Percentiles rank a stretch among this genome's conserved stretches.
phyloP scores from a whole-genome alignment of 441 rosid species.

The Pelargonium exstipulatum region DNA sequence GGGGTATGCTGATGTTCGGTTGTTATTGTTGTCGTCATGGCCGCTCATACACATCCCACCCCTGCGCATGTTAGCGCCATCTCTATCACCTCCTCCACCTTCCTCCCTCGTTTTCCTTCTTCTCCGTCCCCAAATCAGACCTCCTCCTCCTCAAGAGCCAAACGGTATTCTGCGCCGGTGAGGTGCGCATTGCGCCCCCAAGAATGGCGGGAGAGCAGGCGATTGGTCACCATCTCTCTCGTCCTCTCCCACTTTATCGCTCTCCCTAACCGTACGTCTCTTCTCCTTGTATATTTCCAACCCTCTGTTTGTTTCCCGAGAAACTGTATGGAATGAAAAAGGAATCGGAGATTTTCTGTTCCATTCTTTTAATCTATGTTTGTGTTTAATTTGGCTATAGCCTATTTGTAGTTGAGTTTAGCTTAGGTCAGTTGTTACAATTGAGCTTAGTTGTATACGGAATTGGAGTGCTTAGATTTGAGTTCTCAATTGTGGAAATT shows the following conservation, averaged over 20 bases:
- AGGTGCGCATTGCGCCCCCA: conserved; percentile 34
- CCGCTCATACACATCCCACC: conserved; percentile 22
- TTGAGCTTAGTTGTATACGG: no score
- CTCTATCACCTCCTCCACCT: conserved; percentile 14
- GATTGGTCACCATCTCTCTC: conserved; percentile 54
- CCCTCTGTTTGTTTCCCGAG: neutral
- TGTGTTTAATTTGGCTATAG: neutral
- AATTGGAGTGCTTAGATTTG: no score
- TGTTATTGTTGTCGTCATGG: conserved; percentile 13
- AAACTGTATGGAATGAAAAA: neutral
- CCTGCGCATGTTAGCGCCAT: conserved; percentile 25
- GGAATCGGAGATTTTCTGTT: neutral
- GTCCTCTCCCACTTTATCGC: conserved; percentile 40
- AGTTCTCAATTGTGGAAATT: no score
- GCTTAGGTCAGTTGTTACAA: no score
- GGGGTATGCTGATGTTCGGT: conserved; percentile 16
- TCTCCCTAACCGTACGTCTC: conserved; percentile 38
- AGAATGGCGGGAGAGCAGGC: conserved; percentile 42
- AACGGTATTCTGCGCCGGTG: conserved; percentile 17
- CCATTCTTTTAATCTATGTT: neutral
- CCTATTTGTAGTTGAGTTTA: no score
- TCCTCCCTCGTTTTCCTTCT: neutral
- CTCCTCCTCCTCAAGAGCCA: conserved; percentile 4
- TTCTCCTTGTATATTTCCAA: neutral
- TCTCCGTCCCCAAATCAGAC: conserved; percentile 9